These are phyloP conservation scores for Boletellus sp. DNA, from an alignment of 768 basidiomycete genomes.

Conservation along the genomic window DNA sequence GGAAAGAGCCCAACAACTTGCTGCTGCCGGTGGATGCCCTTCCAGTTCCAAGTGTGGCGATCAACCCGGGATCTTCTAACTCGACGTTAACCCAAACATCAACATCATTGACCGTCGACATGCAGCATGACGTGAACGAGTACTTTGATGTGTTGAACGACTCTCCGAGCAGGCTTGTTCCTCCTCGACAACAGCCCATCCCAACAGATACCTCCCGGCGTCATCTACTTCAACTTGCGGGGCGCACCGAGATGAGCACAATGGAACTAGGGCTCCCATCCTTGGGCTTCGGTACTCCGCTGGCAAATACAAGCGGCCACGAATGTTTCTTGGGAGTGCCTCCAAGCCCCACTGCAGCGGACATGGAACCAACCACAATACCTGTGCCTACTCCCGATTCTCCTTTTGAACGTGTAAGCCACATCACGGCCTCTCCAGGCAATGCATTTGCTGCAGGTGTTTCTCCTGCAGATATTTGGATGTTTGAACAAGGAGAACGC, in stretches of 20 bases:
- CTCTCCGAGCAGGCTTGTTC: conserved; percentile 15
- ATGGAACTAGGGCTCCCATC: conserved; percentile 5
- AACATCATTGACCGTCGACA: conserved; percentile 8
- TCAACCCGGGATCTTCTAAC: background rate
- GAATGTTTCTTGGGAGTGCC: conserved; percentile 29
- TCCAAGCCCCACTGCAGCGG: conserved; percentile 18
- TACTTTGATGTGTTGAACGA: conserved; percentile 26
- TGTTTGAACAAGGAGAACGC: conserved; percentile 3
- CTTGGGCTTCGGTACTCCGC: conserved; percentile 5
- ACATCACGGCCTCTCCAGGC: conserved; percentile 4
- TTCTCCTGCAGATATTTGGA: conserved; percentile 4
- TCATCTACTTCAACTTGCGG: conserved; percentile 2
- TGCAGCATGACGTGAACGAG: conserved; percentile 23
- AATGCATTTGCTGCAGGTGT: background rate
- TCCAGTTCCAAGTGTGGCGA: background rate
- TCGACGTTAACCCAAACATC: background rate
- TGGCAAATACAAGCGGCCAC: conserved; percentile 3
- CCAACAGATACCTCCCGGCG: conserved; percentile 9
- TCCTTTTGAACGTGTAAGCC: background rate
- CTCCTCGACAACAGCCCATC: background rate
- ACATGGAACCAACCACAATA: background rate
- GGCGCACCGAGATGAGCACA: background rate
- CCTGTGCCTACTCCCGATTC: background rate
- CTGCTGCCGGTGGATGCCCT: background rate
- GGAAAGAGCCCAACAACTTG: background rate